phyloP scores from a whole-genome alignment of 2,329 filamentous ascomycete species.

The Hypoxylon sp. region DNA sequence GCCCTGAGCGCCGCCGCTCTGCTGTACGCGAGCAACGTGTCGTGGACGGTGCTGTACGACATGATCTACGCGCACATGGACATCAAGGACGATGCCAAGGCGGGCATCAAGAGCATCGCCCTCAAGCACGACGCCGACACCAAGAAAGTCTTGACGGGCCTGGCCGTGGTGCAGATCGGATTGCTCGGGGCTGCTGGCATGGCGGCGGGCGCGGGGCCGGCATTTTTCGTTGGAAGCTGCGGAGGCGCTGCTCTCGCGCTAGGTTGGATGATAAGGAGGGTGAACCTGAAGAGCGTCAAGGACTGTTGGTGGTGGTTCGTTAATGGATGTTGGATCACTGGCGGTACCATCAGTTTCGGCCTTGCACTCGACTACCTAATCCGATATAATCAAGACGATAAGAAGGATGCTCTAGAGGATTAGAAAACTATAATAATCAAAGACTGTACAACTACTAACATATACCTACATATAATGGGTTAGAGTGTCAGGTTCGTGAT shows the following conservation, averaged over 20 bases:
- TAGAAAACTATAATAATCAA: slow-evolving; percentile 2
- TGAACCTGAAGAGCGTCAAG: slow-evolving; percentile 73
- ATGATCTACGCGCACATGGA: slow-evolving; percentile 97
- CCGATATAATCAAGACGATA: slow-evolving; percentile 57
- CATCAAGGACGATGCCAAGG: slow-evolving; percentile 85
- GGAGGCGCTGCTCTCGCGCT: slow-evolving; percentile 72
- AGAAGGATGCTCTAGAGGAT: slow-evolving; percentile 35
- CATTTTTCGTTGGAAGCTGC: slow-evolving; percentile 75
- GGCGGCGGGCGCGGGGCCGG: slow-evolving; percentile 75
- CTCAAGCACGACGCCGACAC: slow-evolving; percentile 82
- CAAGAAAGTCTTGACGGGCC: slow-evolving; percentile 78
- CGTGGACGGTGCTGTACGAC: slow-evolving; percentile 90
- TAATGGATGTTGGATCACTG: slow-evolving; percentile 77
- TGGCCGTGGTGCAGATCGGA: slow-evolving; percentile 76
- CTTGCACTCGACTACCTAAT: slow-evolving; percentile 71
- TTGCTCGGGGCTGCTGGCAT: slow-evolving; percentile 77
- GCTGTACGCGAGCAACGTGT: slow-evolving; percentile 82
- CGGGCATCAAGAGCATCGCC: slow-evolving; percentile 89
- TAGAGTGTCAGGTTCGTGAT: not conserved
- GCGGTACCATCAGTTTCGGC: slow-evolving; percentile 70
- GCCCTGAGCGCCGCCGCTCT: slow-evolving; percentile 75
- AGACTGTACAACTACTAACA: slow-evolving; percentile 4
- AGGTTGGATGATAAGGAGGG: slow-evolving; percentile 74
- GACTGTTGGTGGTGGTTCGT: slow-evolving; percentile 84
- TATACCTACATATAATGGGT: slow-evolving; percentile 10